Base-by-base conservation (phyloP, 257 asterid genomes). In the Ajuga chamaepitys region DNA sequence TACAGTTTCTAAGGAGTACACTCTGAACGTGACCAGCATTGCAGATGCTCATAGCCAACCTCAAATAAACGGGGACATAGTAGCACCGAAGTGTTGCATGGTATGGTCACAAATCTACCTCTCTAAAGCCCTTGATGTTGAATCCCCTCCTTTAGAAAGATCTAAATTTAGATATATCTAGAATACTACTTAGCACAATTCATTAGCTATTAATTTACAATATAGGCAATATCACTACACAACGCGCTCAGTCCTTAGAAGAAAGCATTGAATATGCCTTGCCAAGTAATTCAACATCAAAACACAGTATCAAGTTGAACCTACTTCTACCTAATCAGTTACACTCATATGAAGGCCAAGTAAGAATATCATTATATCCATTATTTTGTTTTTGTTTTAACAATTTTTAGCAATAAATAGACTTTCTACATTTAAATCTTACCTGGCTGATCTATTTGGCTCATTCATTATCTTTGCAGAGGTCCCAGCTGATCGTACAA, bases 401-500 rank as follows among this genome's bases (percentile, higher is more conserved):
- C 46, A 40, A 12, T 2, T 35, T 17, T 52, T 63, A 40, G 24
- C 38, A 34, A 24, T 1, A 40, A 41, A n/a, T n/a, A n/a, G n/a
- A n/a, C n/a, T 57, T 18, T 64, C 24, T 63, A 54, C 63, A 40
- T 14, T 10, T 4, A 34, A 16, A 10, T 42, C 55, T 13, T 55
- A 86, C 95, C 92, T 83, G 45, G 81, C 56, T 9, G 85, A 62
- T 54, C 84, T 65, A 50, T 76, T 78, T n/a, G 98, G 98, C 64
- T 89, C 97, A 7, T 86, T 86, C 22, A 92, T 78, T 59, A 92
- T 87, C 73, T 81, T 85, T 0, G 95, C 96, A 2, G 71, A 64
- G 1, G 94, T 84, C 17, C 95, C 95, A 0, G 97, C 88, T 11
- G 96, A 79, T 0, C 98, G 85, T 12, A 86, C 95, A 7, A 92